Conservation (phyloP, 2,329 filamentous ascomycete genomes). For the Colletotrichum orchidophilum region DNA sequence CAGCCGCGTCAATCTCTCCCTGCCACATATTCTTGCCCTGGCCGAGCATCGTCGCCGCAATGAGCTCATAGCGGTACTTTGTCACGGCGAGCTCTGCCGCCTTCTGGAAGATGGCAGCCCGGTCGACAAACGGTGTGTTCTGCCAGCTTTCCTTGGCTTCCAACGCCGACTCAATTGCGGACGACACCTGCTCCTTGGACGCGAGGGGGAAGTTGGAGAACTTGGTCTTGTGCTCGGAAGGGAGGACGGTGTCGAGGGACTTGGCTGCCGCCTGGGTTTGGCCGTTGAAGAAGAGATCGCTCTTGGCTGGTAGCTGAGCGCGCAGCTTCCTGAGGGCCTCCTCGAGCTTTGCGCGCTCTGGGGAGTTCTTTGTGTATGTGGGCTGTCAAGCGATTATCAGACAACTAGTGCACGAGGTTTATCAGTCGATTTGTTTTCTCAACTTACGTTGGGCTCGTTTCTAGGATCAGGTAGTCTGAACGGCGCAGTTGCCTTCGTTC, state of each 20-base stretch:
- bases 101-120: conserved; percentile 94
- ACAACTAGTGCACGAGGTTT: no score
- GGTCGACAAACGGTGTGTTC: conserved; percentile 85
- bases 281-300: conserved; percentile 45
- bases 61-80: conserved; percentile 96
- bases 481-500: conserved; percentile 40
- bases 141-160: conserved; percentile 90
- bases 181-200: conserved; percentile 43
- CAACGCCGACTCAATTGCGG: conserved; percentile 84
- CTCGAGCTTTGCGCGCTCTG: conserved; percentile 43
- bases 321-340: conserved; percentile 42
- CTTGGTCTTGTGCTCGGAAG: conserved; percentile 44
- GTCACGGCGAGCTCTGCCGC: conserved; percentile 88
- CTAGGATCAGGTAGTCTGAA: conserved; percentile 43
- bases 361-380: conserved; percentile 41
- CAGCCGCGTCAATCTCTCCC: conserved; percentile 96
- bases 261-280: conserved; percentile 39
- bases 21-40: conserved; percentile 99
- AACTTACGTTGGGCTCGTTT: conserved; percentile 45
- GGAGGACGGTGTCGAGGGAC: conserved; percentile 44
- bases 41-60: conserved; percentile 94
- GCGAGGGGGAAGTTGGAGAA: conserved; percentile 48
- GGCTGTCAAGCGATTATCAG: conserved; percentile 34
- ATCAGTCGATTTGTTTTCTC: neutral
- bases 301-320: conserved; percentile 43